A percentile compares a stretch with the other conserved stretches of the same genome.
Evolutionary conservation across 2,329 filamentous ascomycete species (phyloP).

Genomic region (Podosphaera fusca): DNA sequence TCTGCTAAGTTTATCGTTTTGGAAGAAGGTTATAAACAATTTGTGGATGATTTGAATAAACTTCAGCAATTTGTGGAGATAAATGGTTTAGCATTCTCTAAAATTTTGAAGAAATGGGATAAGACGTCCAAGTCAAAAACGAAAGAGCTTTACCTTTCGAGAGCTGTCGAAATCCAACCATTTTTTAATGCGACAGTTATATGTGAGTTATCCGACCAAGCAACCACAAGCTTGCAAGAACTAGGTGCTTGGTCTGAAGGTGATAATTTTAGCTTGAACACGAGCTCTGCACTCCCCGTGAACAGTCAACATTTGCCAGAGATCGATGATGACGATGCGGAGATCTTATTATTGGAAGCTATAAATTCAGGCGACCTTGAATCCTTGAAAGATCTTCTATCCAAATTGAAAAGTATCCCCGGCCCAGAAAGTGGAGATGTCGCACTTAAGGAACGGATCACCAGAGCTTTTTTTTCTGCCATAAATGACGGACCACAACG

Average conservation of each 20-base stretch:
- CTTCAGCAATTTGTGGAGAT: slow-evolving; percentile 96
- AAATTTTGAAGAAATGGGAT: slow-evolving; percentile 99
- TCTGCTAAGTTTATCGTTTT: slow-evolving; percentile 87
- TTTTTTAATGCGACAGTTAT: slow-evolving; percentile 97
- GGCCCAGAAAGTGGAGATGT: slow-evolving; percentile 33
- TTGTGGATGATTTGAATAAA: slow-evolving; percentile 90
- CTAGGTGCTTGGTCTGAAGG: slow-evolving; percentile 94
- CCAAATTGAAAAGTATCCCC: slow-evolving; percentile 35
- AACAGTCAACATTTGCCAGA: slow-evolving; percentile 42
- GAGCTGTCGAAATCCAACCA: slow-evolving; percentile 89
- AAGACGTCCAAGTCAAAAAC: slow-evolving; percentile 98
- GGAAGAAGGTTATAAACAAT: slow-evolving; percentile 92
- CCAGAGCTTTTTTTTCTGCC: slow-evolving; percentile 71
- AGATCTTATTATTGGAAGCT: slow-evolving; percentile 69
- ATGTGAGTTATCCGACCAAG: slow-evolving; percentile 87
- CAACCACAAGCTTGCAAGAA: slow-evolving; percentile 85
- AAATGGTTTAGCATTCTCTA: slow-evolving; percentile 92
- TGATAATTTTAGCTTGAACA: slow-evolving; percentile 68
- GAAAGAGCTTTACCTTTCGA: slow-evolving; percentile 87
- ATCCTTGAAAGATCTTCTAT: slow-evolving; percentile 58
- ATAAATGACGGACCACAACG: slow-evolving; percentile 66
- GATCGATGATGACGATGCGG: slow-evolving; percentile 73
- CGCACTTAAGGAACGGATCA: slow-evolving; percentile 50
- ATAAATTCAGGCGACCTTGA: slow-evolving; percentile 62
- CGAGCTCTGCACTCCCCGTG: slow-evolving; percentile 33